Conservation (phyloP, 2,329 filamentous ascomycete species). For the Aspergillus latus region DNA sequence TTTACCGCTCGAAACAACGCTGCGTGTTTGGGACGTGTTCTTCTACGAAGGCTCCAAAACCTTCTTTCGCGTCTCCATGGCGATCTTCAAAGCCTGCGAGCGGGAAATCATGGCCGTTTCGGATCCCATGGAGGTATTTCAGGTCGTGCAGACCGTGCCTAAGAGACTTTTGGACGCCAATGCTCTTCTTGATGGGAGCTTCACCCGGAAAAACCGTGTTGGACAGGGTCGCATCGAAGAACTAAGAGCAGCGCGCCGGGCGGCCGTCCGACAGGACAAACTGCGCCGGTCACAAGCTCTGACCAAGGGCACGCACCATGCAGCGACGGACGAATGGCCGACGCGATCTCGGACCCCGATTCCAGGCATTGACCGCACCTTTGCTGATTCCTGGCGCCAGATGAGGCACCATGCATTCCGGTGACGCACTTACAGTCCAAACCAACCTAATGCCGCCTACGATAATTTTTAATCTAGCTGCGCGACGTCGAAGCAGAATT, state of each 20-base stretch:
- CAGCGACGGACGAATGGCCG: conserved; percentile 35
- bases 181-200: conserved; percentile 75
- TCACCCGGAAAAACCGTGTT: conserved; percentile 74
- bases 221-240: conserved; percentile 80
- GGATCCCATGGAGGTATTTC: conserved; percentile 94
- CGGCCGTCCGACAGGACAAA: conserved; percentile 45
- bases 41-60: conserved; percentile 96
- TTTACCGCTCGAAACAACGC: conserved; percentile 83
- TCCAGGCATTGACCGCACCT: conserved; percentile 33
- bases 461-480: conserved; percentile 8
- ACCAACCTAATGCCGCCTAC: conserved; percentile 6
- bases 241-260: conserved; percentile 67
- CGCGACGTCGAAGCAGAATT: not conserved
- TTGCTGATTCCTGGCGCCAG: conserved; percentile 37
- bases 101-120: conserved; percentile 72
- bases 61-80: conserved; percentile 84
- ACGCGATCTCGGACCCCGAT: conserved; percentile 29
- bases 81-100: conserved; percentile 88
- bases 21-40: conserved; percentile 95
- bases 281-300: conserved; percentile 39
- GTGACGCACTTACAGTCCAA: conserved; percentile 19
- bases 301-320: conserved; percentile 34
- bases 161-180: conserved; percentile 80
- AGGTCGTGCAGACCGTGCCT: conserved; percentile 85
- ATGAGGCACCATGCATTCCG: conserved; percentile 37